Evolutionary conservation across 2,329 filamentous ascomycete genomes (phyloP).

Genomic region (Aulographum hederae): DNA sequence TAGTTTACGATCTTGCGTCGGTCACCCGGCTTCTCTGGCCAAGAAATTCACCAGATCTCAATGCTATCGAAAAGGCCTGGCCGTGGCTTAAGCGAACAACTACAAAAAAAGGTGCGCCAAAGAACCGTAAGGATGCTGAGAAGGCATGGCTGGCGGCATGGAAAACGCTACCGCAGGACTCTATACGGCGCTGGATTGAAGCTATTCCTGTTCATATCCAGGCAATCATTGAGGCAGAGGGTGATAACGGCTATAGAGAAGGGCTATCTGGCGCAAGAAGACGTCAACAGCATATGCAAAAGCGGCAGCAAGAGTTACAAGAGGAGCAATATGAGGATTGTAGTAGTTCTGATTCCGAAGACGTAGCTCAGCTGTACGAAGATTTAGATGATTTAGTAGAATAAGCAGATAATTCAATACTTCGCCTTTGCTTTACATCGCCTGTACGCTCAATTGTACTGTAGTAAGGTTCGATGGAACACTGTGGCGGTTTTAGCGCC

Average conservation of each 20-base stretch:
- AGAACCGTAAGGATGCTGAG: conserved; percentile 3
- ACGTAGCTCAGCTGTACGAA: too few relatives aligned
- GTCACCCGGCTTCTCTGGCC: conserved; percentile 6
- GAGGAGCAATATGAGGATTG: too few relatives aligned
- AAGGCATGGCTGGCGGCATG: conserved; percentile 6
- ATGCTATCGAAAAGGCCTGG: conserved; percentile 9
- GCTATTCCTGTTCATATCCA: conserved; percentile 8
- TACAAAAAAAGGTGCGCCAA: conserved; percentile 6
- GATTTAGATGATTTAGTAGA: conserved; percentile 1
- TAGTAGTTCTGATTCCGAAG: too few relatives aligned
- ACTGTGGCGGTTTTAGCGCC: too few relatives aligned
- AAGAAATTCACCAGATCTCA: conserved; percentile 10
- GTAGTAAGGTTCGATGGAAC: too few relatives aligned
- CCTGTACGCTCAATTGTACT: too few relatives aligned
- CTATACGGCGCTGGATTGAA: conserved; percentile 10
- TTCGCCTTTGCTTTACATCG: too few relatives aligned
- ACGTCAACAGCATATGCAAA: too few relatives aligned
- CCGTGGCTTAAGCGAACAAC: conserved; percentile 8
- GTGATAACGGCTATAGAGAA: conserved; percentile 10
- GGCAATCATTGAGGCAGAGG: conserved; percentile 9
- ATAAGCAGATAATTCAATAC: background rate
- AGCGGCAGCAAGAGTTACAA: too few relatives aligned
- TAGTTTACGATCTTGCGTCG: conserved; percentile 3
- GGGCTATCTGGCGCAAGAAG: too few relatives aligned
- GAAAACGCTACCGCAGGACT: conserved; percentile 7